A percentile compares a stretch with the other conserved stretches of the same genome.
phyloP scores from a whole-genome alignment of 768 basidiomycete genomes.

The Sarcodon aspratus region DNA sequence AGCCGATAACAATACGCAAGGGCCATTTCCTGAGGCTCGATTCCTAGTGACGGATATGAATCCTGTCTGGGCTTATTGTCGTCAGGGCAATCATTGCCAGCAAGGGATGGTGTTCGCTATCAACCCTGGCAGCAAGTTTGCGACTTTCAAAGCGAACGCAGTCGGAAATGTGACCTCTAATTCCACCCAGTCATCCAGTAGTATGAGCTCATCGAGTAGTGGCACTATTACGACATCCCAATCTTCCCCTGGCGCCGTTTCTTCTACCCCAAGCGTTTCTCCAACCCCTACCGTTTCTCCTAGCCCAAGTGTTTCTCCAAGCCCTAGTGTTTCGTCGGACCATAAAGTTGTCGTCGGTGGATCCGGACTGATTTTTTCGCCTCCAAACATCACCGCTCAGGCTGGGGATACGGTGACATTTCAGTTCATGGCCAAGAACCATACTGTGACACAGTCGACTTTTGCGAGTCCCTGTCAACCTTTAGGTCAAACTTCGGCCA shows the following conservation, averaged over 20 bases:
- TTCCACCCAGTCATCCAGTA: constrained; percentile 4
- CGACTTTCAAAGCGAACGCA: constrained; percentile 44
- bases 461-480: constrained; percentile 23
- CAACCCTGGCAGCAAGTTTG: constrained; percentile 44
- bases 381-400: constrained; percentile 23
- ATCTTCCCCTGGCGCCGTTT: constrained; percentile 10
- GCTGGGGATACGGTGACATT: constrained; percentile 29
- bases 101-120: constrained; percentile 58
- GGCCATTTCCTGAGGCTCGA: constrained; percentile 33
- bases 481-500: constrained; percentile 30
- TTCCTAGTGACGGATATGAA: constrained; percentile 28
- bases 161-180: constrained; percentile 17
- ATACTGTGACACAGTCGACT: constrained; percentile 24
- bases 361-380: constrained; percentile 13
- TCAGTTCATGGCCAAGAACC: constrained; percentile 28
- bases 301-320: constrained; percentile 23
- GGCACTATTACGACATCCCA: constrained; percentile 2
- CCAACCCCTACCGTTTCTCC: constrained; percentile 21
- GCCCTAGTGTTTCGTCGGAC: constrained; percentile 21
- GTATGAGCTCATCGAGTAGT: constrained; percentile 4
- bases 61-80: constrained; percentile 51
- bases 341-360: constrained; percentile 20
- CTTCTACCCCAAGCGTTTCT: constrained; percentile 20
- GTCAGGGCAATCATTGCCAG: constrained; percentile 43
- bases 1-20: constrained; percentile 24